Conservation (phyloP, 345 rosid genomes). For the Euphorbia tirucalli region DNA sequence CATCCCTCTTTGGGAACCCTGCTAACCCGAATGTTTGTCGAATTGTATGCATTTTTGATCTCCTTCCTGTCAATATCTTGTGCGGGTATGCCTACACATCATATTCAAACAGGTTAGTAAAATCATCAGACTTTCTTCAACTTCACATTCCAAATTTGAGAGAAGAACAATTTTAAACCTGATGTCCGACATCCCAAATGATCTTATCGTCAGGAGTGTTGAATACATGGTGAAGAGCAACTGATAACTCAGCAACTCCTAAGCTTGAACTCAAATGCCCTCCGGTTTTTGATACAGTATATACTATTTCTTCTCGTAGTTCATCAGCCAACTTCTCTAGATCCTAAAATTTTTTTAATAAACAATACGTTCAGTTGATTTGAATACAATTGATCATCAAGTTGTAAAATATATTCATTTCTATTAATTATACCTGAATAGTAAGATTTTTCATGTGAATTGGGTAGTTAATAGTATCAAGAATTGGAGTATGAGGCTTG, state of each 20-base stretch:
- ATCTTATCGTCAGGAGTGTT: conserved; percentile 63
- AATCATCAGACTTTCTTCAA: no score
- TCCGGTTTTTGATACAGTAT: conserved; percentile 50
- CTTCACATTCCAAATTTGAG: no score
- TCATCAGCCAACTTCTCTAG: conserved; percentile 62
- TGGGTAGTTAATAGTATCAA: conserved; percentile 66
- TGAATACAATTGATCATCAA: no score
- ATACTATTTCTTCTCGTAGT: conserved; percentile 54
- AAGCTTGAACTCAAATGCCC: conserved; percentile 69
- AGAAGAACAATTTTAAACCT: conserved; percentile 31
- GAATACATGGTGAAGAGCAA: conserved; percentile 63
- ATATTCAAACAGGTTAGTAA: no score
- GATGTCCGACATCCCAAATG: conserved; percentile 80
- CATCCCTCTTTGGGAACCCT: conserved; percentile 70
- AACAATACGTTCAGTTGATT: neutral
- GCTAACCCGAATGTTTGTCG: conserved; percentile 65
- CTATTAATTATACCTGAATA: conserved; percentile 35
- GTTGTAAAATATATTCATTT: no score
- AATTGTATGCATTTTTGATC: conserved; percentile 61
- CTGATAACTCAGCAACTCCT: conserved; percentile 60
- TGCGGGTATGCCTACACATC: conserved; percentile 58
- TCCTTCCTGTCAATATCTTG: conserved; percentile 69
- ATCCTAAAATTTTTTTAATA: conserved; percentile 32
- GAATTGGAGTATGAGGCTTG: conserved; percentile 63
- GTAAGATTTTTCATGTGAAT: conserved; percentile 68